Evolutionary conservation across 192 early-diverging fungal genomes (phyloP), one percentile per base, ranked within the genome.

Genomic region (Coemansia sp.): DNA sequence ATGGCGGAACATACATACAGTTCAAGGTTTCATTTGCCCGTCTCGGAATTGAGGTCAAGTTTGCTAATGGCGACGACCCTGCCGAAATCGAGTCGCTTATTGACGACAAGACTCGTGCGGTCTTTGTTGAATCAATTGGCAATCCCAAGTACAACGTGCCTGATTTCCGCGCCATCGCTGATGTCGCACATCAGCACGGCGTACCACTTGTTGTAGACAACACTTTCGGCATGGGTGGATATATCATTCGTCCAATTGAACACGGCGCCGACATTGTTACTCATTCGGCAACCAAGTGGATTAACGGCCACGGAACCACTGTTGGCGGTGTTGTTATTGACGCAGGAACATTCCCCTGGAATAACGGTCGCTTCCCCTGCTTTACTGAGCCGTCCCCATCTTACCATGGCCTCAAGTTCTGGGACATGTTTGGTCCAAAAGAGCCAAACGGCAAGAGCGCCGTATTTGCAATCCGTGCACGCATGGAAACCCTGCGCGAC

Each of bases 181-280:
- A 89, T 39, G 79, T 90, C 22, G 89, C 89, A 41, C 90, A 97
- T 56, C 75, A 80, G 17, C 83, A 87, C 49, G 92, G 92, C 19
- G 79, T 97, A 38, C 95, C 95, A 40, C 76, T 97, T 45, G 82
- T 97, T 53, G 95, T 97, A 22, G 95, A 97, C 81, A 97, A 97
- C 82, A 97, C 95, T 0, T 97, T 95, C 70, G 95, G 95, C 57
- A 89, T 90, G 53, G 94, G 91, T 50, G 90, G 89, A 14, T 93
- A 89, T 69, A 65, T 91, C 39, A 72, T 85, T 25, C 83, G 84
- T n/a, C 95, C 95, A 8, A 87, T 97, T 56, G 87, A 92, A 38
- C 87, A 93, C 70, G 93, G 93, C 59, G 95, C 95, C n/a, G 92
- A 97, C 77, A 97, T 97, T 68, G 87, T 97, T 61, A 87, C 92